Evolutionary conservation across 2,329 filamentous ascomycete species (phyloP), one percentile per base, ranked within the genome.

Genomic region (Aspergillus transmontanensis): DNA sequence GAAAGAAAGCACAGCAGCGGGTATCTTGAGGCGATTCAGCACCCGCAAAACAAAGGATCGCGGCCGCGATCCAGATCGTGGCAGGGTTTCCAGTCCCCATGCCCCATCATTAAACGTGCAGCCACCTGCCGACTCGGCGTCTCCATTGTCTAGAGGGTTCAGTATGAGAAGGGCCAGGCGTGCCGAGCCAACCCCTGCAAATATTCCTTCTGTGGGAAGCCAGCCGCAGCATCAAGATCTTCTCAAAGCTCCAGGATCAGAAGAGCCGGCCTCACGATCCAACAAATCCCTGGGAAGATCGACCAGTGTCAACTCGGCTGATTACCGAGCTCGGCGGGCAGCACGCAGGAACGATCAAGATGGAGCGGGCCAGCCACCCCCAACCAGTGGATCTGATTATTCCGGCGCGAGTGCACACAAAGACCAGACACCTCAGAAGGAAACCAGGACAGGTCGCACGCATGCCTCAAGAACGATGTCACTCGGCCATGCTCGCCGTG

Each of bases 251-350:
- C 91, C 91, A 1, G 79, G 85, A 66, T 86, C 89, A 7, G 84
- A 85, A 23, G 89, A 88, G 45, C 86, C 76, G 59, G 80, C 81
- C 56, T 83, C 87, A 23, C 85, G 86, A 51, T 85, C 85, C 59
- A 88, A 86, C 55, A 90, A 90, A 69, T 89, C 88, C 11, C 82
- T 97, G 21, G 92, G 92, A 41, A 87, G 94, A 66, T 97, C 93
- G 7, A 93, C 94, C 10, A 97, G 94, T 73, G 94, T 97, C 60
- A 96, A 94, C 72, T 95, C 92, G 2, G 92, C 90, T 32, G 93
- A 96, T 66, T 88, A 92, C 64, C 86, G 92, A 65, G 84, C 75
- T 53, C 76, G 91, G 64, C 87, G 91, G 59, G 79, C 87, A 56
- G 82, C 82, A 56, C 82, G 85, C 63, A 80, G 86, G 68, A 84